Percentiles rank a stretch among this genome's conserved stretches.
Evolutionary conservation across 2,329 filamentous ascomycete species (phyloP).

Genomic region (Fusarium pseudograminearum): DNA sequence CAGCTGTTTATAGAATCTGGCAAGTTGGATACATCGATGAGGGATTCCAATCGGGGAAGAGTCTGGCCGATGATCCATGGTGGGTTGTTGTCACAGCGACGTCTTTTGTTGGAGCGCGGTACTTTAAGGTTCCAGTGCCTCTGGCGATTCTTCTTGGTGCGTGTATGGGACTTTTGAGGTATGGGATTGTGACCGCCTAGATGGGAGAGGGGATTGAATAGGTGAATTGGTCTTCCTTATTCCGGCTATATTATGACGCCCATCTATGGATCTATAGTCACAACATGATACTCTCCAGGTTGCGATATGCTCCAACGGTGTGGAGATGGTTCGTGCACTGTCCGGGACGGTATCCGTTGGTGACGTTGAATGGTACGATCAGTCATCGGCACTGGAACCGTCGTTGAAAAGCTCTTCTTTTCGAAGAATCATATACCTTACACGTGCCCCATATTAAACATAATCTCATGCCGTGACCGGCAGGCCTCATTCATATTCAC

Average conservation of each 20-base stretch:
- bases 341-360: slow-evolving; percentile 23
- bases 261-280: accelerated
- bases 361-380: background rate
- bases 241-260: background rate
- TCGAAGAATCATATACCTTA: no score
- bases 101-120: slow-evolving; percentile 18
- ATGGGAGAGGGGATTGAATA: accelerated
- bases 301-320: background rate
- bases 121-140: slow-evolving; percentile 4
- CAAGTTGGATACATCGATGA: slow-evolving; percentile 70
- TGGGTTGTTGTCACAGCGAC: slow-evolving; percentile 70
- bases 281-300: background rate
- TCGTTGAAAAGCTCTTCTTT: accelerated
- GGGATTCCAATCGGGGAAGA: slow-evolving; percentile 61
- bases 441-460: no score
- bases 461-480: no score
- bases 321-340: background rate
- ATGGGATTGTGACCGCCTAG: slow-evolving; percentile 1
- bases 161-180: slow-evolving; percentile 13
- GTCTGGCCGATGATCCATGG: slow-evolving; percentile 70
- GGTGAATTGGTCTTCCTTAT: background rate
- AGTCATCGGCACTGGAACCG: slow-evolving; percentile 7
- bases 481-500: no score
- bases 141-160: slow-evolving; percentile 13
- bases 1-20: slow-evolving; percentile 73